Evolutionary conservation across 2,329 filamentous ascomycete species (phyloP).

Genomic region (Pyricularia pennisetigena): DNA sequence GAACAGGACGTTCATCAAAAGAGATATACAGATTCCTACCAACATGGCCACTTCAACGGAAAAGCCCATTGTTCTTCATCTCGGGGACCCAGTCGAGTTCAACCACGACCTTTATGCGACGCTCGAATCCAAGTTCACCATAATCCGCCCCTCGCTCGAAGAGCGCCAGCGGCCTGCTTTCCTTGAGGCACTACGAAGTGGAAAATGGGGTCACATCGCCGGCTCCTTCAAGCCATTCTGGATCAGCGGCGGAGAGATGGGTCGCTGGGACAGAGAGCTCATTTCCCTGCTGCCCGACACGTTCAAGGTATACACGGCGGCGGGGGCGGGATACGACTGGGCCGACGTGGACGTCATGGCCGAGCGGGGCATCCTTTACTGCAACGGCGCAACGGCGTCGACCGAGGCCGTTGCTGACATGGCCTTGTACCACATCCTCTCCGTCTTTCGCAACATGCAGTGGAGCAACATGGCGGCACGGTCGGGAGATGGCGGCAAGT

Average conservation of each 20-base stretch:
- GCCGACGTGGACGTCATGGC: conserved; percentile 40
- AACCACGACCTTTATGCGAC: conserved; percentile 19
- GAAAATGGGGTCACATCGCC: conserved; percentile 29
- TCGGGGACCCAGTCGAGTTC: conserved; percentile 21
- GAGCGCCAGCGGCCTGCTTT: conserved; percentile 28
- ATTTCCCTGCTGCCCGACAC: conserved; percentile 30
- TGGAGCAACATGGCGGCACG: conserved; percentile 36
- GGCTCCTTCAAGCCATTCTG: conserved; percentile 13
- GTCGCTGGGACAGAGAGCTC: conserved; percentile 13
- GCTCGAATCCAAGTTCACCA: conserved; percentile 18
- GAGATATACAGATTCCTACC: background rate
- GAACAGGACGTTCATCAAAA: background rate
- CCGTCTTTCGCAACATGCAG: conserved; percentile 39
- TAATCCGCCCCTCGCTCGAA: conserved; percentile 24
- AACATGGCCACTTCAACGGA: background rate
- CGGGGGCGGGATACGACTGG: conserved; percentile 54
- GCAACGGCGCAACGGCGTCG: conserved; percentile 30
- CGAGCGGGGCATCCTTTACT: conserved; percentile 27
- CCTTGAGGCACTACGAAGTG: conserved; percentile 23
- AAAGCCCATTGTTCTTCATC: conserved; percentile 19
- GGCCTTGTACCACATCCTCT: conserved; percentile 29
- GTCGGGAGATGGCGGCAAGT: conserved; percentile 21
- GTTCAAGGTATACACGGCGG: conserved; percentile 48
- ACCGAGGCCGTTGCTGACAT: conserved; percentile 34
- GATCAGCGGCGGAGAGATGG: conserved; percentile 15